Base-by-base conservation (phyloP, 805 yeast species). In the Grigorovia humatica region DNA sequence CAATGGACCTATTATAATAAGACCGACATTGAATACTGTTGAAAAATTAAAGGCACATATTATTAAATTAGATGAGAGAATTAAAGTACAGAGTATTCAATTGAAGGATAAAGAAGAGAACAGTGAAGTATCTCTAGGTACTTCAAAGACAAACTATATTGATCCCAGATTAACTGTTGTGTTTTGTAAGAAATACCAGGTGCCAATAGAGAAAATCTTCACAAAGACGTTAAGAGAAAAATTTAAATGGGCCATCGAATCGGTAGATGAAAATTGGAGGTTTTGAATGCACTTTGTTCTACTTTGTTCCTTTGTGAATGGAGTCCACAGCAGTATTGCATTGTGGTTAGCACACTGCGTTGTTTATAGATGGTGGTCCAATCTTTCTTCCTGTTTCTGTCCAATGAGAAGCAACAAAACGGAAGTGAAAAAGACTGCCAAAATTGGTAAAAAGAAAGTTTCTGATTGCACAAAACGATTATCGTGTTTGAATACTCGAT, bases 211-310 rank as follows among this genome's bases (percentile, higher is more conserved):
- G 68, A 90, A 87, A 68, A 74, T 91, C 44, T 89, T 91, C 60
- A 85, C 96, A 12, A 90, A 89, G 70, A 87, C 98, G 0, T 72
- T 91, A 51, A 74, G 97, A 55, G 96, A 90, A 44, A 91, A 91
- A 71, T 91, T 91, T 71, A 82, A 80, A 47, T 91, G 98, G 98
- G 98, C 98, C 32, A 84, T 91, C 50, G 95, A 90, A 67, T 82
- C 90, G 50, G 89, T 82, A 3, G 97, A 85, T 65, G 88, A 80
- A 57, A 71, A 87, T 60, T 90, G 98, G 98, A 76, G 79, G 58
- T 90, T 90, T 64, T 90, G 69, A 59, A 2, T 13, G 15, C 9
- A 32, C 15, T 9, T 5, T 9, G 15, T 30, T 30, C 9, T 9
- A 30, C 9, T 30, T 30, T 30, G 32, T 30, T 30, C 32, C 9